Base-by-base conservation (phyloP, 176 grass and related monocot genomes). In the Themeda triandra region DNA sequence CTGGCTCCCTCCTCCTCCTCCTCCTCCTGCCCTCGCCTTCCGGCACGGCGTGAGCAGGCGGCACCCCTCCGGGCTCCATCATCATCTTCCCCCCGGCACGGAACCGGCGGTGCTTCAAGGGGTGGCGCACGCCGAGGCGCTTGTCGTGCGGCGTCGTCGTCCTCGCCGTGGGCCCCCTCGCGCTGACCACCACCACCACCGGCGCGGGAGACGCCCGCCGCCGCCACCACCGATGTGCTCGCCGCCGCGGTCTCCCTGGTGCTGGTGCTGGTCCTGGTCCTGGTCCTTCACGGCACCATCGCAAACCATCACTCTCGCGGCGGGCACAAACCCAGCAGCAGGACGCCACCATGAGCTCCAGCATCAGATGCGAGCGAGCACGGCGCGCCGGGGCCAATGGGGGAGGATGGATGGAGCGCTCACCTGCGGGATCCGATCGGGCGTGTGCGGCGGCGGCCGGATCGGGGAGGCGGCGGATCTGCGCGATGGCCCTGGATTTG, bases 231-330 rank as follows among this genome's bases (percentile, higher is more conserved):
- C 23, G 56, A 23, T 40, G 70, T 40, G 76, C 4, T 66, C 78
- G 77, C 14, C 78, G 76, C 14, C 54, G 82, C 82, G 21, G 44
- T 91, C 80, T n/a, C 78, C 90, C 56, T 51, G 46, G 46, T 18
- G n/a, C n/a, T n/a, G 1, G 40, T 76, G 9, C 39, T 2, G 84
- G 78, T 93, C 84, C 86, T 91, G 54, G 23, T 82, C 90, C 64
- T 80, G 84, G 74, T 94, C 86, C 86, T 92, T 94, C 88, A 92
- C 86, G 15, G 78, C 84, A 85, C 88, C 87, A 92, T 95, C 89
- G 83, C 84, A 84, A 87, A 95, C 90, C 95, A 95, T 95, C 86
- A 86, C 85, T 88, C 71, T 87, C 80, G 63, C 51, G 80, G 73
- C 81, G 25, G 71, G 66, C 70, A 65, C 70, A 32, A 73, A 24